Conservation (phyloP, 208 protist species). For the Acanthamoeba sp. region DNA sequence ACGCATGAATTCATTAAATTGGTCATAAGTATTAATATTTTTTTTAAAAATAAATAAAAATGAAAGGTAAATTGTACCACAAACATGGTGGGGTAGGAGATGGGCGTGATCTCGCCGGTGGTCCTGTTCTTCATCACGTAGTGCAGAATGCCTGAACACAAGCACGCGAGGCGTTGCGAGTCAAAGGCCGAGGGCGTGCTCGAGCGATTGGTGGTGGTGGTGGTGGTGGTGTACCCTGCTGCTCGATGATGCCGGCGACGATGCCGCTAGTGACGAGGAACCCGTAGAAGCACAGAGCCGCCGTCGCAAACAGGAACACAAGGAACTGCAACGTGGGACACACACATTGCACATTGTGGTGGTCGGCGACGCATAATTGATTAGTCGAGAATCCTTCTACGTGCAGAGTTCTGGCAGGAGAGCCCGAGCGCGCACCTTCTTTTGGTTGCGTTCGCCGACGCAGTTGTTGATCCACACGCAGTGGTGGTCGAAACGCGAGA, state of each 20-base stretch:
- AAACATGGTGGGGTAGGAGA: constrained; percentile 36
- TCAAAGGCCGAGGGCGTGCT: background rate
- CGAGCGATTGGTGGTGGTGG: background rate
- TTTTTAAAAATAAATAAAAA: constrained; percentile 37
- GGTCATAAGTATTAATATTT: background rate
- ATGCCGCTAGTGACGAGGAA: background rate
- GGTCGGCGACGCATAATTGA: background rate
- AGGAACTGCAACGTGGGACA: constrained; percentile 14
- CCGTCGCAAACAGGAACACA: constrained; percentile 48
- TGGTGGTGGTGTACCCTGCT: constrained; percentile 14
- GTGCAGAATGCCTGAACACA: background rate
- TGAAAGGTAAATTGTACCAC: constrained; percentile 16
- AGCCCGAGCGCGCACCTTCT: constrained; percentile 36
- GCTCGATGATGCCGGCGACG: constrained; percentile 27
- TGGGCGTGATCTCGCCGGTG: constrained; percentile 58
- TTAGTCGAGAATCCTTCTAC: too few species aligned
- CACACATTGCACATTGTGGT: background rate
- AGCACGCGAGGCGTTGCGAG: background rate
- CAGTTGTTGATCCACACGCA: constrained; percentile 98
- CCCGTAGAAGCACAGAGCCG: background rate
- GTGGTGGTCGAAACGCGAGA: constrained; percentile 97
- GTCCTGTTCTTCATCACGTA: constrained; percentile 60
- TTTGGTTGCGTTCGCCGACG: constrained; percentile 95
- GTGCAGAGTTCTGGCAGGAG: too few species aligned
- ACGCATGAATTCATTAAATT: background rate